Base-by-base conservation (phyloP, 2,329 filamentous ascomycete species). In the Pseudofabraea citricarpa region DNA sequence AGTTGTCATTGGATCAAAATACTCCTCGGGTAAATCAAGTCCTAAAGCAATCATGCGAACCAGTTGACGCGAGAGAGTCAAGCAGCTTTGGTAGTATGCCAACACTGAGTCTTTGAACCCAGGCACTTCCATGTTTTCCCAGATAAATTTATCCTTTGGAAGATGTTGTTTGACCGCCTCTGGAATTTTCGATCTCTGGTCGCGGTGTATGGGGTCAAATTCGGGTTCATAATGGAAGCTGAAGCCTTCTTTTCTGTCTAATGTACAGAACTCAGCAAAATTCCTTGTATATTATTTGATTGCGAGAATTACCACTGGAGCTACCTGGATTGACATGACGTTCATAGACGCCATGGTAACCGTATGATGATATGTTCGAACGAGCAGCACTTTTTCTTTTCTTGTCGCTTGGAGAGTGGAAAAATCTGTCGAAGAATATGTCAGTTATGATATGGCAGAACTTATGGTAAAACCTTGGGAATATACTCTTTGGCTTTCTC, bases 21-120 rank as follows among this genome's bases (percentile, higher is more conserved):
- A 69, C 16, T 65, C 52, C 49, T 80, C 75, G 0, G 69, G 65
- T 7, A 79, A 61, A 6, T 67, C 66, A 1, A 80, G 62, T 1
- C 70, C 70, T 2, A 81, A 64, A 0, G 76, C 75, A 50, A 81
- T 76, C n/a, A 68, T 61, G 4, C 64, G 61, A 5, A 72, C 67
- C 32, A 80, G 51, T n/a, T 60, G 64, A 18, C 75, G 65, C 4
- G 68, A 58, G 2, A 71, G 24, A 27, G 24, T 13, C 8, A 27
- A 13, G 13, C 24, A 27, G 8, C 8, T 8, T 33, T 33, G 31
- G 8, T 15, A 33, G 16, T 33, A 33, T 9, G 9, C 9, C 8
- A 33, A 7, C 6, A 9, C 8, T 7, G 9, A 8, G 8, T 33
- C 15, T 16, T 33, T 9, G 15, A 33, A 33, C 8, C 15, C 31